Evolutionary conservation across 2,329 filamentous ascomycete species (phyloP), one percentile per base, ranked within the genome.

Genomic region (Phialemoniopsis sp.): DNA sequence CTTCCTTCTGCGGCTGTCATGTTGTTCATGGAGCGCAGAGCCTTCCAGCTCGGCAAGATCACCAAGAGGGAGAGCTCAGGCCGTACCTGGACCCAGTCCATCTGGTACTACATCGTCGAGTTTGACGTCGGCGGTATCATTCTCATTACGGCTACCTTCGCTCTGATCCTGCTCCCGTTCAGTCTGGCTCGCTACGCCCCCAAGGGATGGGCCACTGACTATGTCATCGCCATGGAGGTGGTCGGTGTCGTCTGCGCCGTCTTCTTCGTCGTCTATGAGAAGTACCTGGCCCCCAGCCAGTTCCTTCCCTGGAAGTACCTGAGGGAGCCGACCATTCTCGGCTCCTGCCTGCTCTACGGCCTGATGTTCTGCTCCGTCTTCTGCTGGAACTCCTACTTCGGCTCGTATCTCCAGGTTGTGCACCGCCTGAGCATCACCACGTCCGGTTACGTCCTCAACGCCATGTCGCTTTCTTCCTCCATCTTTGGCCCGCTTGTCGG

Each of bases 101-200:
- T 29, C 31, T 57, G 64, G 47, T 63, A 78, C 53, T 81, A 83
- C 53, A 50, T 68, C 13, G 52, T 75, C 17, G 70, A 85, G 44
- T 82, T 84, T 46, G 81, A 85, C 47, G 58, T 72, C 10, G 54
- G 73, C 3, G 76, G 76, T 5, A 61, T 76, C 34, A 51, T 78
- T 16, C 55, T 80, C 29, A 59, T 78, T 42, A 71, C 73, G 21
- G 67, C 63, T 4, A 67, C 72, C 7, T 68, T 74, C 37, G 66
- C 67, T 29, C 62, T 79, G 37, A 64, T 80, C 18, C 61, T 79
- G 4, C 64, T 77, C 1, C 76, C 76, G 0, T 73, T 72, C 50
- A 70, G 59, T 34, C 50, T 73, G 4, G 63, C 56, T 1, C 42
- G 44, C 5, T 44, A 55, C 5, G 57, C 58, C 1, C 54, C 55